Conservation (phyloP, 2,329 filamentous ascomycete species). For the Venturia aucupariae region DNA sequence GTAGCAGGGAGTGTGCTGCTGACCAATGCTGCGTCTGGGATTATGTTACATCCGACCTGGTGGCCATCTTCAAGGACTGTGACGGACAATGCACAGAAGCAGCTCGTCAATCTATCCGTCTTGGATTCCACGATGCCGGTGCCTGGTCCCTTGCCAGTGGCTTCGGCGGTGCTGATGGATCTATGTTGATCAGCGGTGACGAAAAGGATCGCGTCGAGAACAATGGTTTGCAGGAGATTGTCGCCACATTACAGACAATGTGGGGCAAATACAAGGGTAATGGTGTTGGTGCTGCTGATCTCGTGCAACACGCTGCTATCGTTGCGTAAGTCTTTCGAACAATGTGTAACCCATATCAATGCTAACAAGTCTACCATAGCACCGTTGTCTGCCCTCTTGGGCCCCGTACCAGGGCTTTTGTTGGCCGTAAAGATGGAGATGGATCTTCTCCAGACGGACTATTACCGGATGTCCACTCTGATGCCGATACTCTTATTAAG, state of each 20-base stretch:
- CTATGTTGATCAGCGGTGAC: constrained; percentile 27
- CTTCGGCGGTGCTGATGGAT: constrained; percentile 32
- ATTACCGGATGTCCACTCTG: constrained; percentile 28
- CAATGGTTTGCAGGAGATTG: constrained; percentile 37
- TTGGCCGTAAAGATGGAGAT: constrained; percentile 13
- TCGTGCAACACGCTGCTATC: constrained; percentile 41
- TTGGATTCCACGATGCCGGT: constrained; percentile 17
- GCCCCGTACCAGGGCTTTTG: constrained; percentile 40
- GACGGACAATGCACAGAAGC: constrained; percentile 26
- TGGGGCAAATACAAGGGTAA: constrained; percentile 32
- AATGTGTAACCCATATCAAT: not conserved
- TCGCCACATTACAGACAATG: constrained; percentile 29
- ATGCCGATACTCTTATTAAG: constrained; percentile 34
- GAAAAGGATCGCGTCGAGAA: constrained; percentile 32
- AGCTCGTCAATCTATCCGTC: constrained; percentile 25
- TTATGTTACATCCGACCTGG: constrained; percentile 25
- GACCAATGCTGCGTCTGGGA: constrained; percentile 29
- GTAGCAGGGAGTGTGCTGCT: constrained; percentile 17
- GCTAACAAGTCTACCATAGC: not conserved
- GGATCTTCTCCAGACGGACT: constrained; percentile 11
- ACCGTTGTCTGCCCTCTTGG: constrained; percentile 43
- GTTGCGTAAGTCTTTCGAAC: constrained; percentile 24
- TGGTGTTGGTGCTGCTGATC: constrained; percentile 42
- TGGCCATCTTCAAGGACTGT: constrained; percentile 18
- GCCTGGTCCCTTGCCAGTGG: constrained; percentile 7